Evolutionary conservation across 495 filamentous ascomycete species (phyloP), one percentile per base, ranked within the genome.

Genomic region (Tricharina praecox): DNA sequence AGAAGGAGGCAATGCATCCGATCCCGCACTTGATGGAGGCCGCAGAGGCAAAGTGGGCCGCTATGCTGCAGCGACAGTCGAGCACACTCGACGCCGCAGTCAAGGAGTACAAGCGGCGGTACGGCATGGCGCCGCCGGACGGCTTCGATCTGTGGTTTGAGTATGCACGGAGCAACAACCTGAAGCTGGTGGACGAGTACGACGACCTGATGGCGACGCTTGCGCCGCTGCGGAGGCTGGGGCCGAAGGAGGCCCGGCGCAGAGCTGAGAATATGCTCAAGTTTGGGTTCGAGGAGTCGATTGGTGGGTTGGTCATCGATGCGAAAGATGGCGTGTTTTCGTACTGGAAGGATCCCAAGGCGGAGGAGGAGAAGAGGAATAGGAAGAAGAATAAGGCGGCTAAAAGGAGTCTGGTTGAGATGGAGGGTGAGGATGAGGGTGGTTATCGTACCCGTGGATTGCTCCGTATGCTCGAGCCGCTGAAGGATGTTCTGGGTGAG

Each of bases 161-260:
- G 42, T 80, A 75, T 54, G 76, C 77, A 5, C 68, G 61, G 21
- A 62, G 53, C 20, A 68, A 72, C 47, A 67, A 65, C 8, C 73
- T 77, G 3, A 58, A 70, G 13, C 54, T 80, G 3, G 70, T 81
- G 49, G 78, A 82, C 48, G 78, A 82, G 49, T 82, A 73, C 50
- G 77, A 81, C 56, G 69, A 70, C 35, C 75, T 81, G 8, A 66
- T 78, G 53, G 53, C 68, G n/a, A 66, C 75, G 23, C 59, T 82
- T 13, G 62, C 68, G 10, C 75, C 78, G 3, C 78, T 80, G 46
- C 76, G 75, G 63, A 68, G 49, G 11, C 28, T 56, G 13, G 55
- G 54, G 10, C 21, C 48, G 1, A 24, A 45, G 21, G 53, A 55
- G 32, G 38, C 56, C 13, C 32, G 53, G 7, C 26, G 53, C 8